These are phyloP conservation scores for Solanum aculeatissimum DNA, from an alignment of 305 asterid species.

Conservation along the genomic window DNA sequence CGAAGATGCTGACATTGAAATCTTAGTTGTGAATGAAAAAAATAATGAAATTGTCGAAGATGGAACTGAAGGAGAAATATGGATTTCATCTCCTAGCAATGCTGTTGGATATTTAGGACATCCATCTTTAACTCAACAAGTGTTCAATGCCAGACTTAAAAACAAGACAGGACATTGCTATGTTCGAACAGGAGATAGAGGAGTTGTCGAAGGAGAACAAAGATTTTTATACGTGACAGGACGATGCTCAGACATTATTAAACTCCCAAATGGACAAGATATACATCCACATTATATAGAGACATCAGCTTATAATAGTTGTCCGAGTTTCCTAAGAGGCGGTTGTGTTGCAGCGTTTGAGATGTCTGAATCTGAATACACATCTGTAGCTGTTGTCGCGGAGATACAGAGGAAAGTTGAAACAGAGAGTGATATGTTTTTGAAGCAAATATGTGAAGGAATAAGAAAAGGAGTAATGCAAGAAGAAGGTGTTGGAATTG, in stretches of 20 bases:
- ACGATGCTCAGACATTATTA: constrained; percentile 39
- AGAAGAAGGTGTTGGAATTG: constrained; percentile 29
- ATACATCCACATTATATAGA: constrained; percentile 68
- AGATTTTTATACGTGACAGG: constrained; percentile 60
- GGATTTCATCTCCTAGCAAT: constrained; percentile 78
- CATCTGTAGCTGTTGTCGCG: constrained; percentile 24
- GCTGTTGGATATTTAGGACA: constrained; percentile 63
- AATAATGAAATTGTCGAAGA: constrained; percentile 38
- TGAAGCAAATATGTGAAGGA: constrained; percentile 32
- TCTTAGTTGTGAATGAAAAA: constrained; percentile 51
- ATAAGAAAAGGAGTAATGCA: constrained; percentile 21
- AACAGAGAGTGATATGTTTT: not conserved
- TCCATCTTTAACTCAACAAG: constrained; percentile 41
- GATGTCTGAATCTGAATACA: not conserved
- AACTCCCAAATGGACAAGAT: constrained; percentile 16
- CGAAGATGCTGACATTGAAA: constrained; percentile 46
- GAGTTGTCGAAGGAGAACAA: constrained; percentile 39
- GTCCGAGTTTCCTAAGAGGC: constrained; percentile 25
- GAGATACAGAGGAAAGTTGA: constrained; percentile 35
- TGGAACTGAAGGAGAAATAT: constrained; percentile 79
- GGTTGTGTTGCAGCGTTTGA: constrained; percentile 58
- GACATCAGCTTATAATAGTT: constrained; percentile 34
- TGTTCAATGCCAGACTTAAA: constrained; percentile 28
- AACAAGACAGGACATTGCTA: constrained; percentile 14
- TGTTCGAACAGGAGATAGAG: constrained; percentile 62